Conservation (phyloP, 2,329 filamentous ascomycete species). For the Phialophora chinensis region DNA sequence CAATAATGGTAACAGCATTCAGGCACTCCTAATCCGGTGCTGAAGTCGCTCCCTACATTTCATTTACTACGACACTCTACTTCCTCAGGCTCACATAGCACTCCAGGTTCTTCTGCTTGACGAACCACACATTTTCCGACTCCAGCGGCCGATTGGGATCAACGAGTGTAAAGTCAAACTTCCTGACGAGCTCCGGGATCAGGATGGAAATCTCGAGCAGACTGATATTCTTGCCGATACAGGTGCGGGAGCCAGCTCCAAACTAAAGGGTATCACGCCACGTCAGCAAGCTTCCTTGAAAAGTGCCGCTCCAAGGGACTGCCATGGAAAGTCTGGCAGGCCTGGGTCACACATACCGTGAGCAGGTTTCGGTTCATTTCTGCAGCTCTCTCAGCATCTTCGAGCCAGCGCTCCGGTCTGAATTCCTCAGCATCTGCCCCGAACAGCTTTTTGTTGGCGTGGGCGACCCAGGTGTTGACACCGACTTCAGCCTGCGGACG, state of each 20-base stretch:
- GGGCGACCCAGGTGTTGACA: constrained; percentile 54
- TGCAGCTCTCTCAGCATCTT: constrained; percentile 56
- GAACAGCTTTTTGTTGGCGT: constrained; percentile 55
- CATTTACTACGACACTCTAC: neutral
- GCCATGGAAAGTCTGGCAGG: neutral
- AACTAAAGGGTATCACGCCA: constrained; percentile 19
- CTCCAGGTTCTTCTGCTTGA: constrained; percentile 42
- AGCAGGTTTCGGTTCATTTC: constrained; percentile 50
- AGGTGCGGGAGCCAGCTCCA: constrained; percentile 30
- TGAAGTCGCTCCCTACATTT: neutral
- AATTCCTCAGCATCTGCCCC: constrained; percentile 60
- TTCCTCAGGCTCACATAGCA: constrained; percentile 30
- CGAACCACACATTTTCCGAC: constrained; percentile 56
- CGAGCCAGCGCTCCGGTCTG: constrained; percentile 71
- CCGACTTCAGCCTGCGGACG: constrained; percentile 46
- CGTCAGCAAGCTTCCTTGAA: neutral
- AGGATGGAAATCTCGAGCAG: constrained; percentile 30
- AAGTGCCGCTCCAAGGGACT: neutral
- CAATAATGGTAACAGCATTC: neutral
- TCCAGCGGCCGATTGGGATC: constrained; percentile 32
- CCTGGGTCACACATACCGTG: constrained; percentile 42
- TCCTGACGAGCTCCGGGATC: constrained; percentile 35
- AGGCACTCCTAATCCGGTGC: neutral
- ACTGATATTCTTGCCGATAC: constrained; percentile 34
- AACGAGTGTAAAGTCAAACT: constrained; percentile 34